Evolutionary conservation across 2,329 filamentous ascomycete genomes (phyloP).

Genomic region (Ophiosphaerella narmari): DNA sequence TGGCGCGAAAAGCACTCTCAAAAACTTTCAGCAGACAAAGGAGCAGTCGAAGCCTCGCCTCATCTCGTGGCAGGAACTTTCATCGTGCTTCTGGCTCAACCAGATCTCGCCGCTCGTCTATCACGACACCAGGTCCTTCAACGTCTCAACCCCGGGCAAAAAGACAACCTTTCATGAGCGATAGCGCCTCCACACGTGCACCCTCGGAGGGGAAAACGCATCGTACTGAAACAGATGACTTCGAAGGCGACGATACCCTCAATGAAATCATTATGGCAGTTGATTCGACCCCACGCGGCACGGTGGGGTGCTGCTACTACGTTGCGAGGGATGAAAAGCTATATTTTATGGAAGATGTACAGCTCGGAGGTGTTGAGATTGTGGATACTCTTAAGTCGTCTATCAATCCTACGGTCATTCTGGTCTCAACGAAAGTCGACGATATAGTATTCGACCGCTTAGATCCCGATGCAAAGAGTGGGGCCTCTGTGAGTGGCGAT

Average conservation of each 20-base stretch:
- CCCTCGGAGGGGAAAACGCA: constrained; percentile 6
- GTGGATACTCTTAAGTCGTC: constrained; percentile 62
- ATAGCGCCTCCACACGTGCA: constrained; percentile 1
- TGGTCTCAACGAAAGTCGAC: constrained; percentile 62
- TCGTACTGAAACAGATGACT: constrained; percentile 8
- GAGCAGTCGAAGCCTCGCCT: constrained; percentile 7
- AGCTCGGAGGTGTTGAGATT: constrained; percentile 69
- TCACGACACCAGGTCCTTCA: neutral
- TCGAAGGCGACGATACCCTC: constrained; percentile 55
- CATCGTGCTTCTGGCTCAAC: constrained; percentile 7
- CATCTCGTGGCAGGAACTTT: constrained; percentile 3
- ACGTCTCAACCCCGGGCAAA: neutral
- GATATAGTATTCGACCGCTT: constrained; percentile 53
- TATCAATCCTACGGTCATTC: constrained; percentile 64
- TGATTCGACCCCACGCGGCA: constrained; percentile 70
- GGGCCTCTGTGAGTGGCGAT: constrained; percentile 35
- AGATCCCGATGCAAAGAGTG: constrained; percentile 48
- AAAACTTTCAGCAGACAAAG: constrained; percentile 14
- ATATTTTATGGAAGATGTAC: constrained; percentile 77
- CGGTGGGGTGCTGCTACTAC: constrained; percentile 85
- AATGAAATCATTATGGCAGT: constrained; percentile 80
- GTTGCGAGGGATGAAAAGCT: constrained; percentile 70
- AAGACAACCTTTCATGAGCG: neutral
- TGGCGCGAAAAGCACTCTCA: constrained; percentile 15
- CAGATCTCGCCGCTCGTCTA: constrained; percentile 17